A percentile compares a stretch with the other conserved stretches of the same genome.
These are phyloP conservation scores for Fraxinus excelsior DNA, from an alignment of 257 asterid species.

Conservation along the genomic window DNA sequence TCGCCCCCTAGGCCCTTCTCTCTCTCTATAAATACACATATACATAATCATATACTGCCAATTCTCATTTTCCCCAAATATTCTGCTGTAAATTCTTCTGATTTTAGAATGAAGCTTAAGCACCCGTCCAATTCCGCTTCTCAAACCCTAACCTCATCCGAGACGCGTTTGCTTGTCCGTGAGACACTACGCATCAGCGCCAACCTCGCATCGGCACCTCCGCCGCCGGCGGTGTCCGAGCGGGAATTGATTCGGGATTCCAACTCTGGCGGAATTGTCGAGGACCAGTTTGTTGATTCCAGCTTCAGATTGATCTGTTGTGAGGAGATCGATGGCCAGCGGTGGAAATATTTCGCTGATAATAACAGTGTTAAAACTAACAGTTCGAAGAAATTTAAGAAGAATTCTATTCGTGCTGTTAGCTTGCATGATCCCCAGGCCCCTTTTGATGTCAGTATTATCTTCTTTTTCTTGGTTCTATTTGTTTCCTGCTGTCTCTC, in stretches of 20 bases:
- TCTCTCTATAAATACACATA: background rate
- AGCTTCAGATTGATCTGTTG: constrained; percentile 82
- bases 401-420: constrained; percentile 69
- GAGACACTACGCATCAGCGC: constrained; percentile 98
- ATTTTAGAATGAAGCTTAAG: constrained; percentile 67
- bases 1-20: background rate
- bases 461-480: background rate
- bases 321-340: constrained; percentile 90
- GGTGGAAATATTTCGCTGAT: constrained; percentile 84
- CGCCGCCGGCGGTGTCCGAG: constrained; percentile 31
- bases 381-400: constrained; percentile 56
- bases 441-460: constrained; percentile 66
- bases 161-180: constrained; percentile 75
- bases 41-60: background rate
- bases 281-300: constrained; percentile 64
- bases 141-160: constrained; percentile 66
- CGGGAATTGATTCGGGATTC: constrained; percentile 37
- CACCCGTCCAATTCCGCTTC: constrained; percentile 61
- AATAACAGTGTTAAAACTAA: constrained; percentile 13
- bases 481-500: background rate
- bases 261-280: constrained; percentile 60
- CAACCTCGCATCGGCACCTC: constrained; percentile 84
- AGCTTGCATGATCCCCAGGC: constrained; percentile 73
- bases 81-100: constrained; percentile 12
- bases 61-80: constrained; percentile 20